A percentile compares a stretch with the other conserved stretches of the same genome.
Conservation (phyloP, 176 grass and related monocot genomes). For the Oryza australiensis region DNA sequence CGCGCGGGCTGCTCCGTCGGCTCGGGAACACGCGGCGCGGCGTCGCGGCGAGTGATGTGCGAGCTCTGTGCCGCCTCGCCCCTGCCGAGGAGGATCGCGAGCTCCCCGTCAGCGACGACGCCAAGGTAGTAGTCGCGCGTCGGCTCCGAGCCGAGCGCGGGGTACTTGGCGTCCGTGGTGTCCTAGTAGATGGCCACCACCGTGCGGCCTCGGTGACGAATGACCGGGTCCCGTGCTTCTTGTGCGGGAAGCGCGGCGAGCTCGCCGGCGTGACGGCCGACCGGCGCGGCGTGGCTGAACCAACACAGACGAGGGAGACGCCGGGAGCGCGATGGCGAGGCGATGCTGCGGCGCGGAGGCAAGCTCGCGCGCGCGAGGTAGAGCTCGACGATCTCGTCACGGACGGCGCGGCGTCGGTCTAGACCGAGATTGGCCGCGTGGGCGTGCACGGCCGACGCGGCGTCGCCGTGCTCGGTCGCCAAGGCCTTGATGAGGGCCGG, state of each 20-base stretch:
- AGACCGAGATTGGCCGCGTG: too few relatives aligned
- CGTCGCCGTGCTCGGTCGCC: too few relatives aligned
- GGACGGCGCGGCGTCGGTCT: too few relatives aligned
- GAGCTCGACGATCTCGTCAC: too few relatives aligned
- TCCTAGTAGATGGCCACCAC: slow-evolving; percentile 64
- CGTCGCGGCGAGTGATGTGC: slow-evolving; percentile 17
- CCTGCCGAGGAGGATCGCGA: slow-evolving; percentile 57
- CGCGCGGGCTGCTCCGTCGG: slow-evolving; percentile 58
- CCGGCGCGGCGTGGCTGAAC: slow-evolving; percentile 21
- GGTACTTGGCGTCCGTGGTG: slow-evolving; percentile 54
- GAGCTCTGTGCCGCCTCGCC: slow-evolving; percentile 41
- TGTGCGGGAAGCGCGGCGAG: slow-evolving; percentile 35
- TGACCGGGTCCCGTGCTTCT: slow-evolving; percentile 55
- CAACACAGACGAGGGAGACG: not conserved
- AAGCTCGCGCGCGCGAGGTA: too few relatives aligned
- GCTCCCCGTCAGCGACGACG: slow-evolving; percentile 56
- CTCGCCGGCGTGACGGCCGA: not conserved
- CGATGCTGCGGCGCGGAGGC: too few relatives aligned
- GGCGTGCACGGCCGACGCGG: too few relatives aligned
- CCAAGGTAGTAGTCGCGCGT: slow-evolving; percentile 59
- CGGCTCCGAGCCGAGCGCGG: slow-evolving; percentile 45
- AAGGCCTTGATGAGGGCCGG: too few relatives aligned
- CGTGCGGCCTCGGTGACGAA: slow-evolving; percentile 57
- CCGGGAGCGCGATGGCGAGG: slow-evolving; percentile 8
- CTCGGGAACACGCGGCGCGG: slow-evolving; percentile 43